Base-by-base conservation (phyloP, 495 filamentous ascomycete species). In the Jackrogersella minutella region DNA sequence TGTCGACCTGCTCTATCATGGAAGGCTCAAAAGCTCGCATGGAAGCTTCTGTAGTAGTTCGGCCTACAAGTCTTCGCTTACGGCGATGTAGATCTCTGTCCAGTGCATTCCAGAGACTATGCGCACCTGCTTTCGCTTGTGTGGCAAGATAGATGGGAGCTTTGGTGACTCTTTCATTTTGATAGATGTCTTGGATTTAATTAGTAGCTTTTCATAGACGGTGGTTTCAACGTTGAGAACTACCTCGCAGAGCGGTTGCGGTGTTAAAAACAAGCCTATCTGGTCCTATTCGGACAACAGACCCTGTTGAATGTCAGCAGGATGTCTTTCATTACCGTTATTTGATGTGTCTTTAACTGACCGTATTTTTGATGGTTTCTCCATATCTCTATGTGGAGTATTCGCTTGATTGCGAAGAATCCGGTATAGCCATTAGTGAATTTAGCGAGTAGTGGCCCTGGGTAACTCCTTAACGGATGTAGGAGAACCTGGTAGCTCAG, bases 391-490 rank as follows among this genome's bases (percentile, higher is more conserved):
- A 60, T 17, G 24, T 60, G 57, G 31, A 60, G 33, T 3, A 19
- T 22, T 56, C 37, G 41, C 22, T 59, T 58, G 28, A 51, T 37
- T 46, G 62, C 54, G 17, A 59, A 49, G 22, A 31, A 54, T 7
- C 43, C 62, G 8, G 46, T 19, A 6, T 66, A 66, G 17, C 21
- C 33, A n/a, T 60, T 60, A 7, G 57, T 60, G 16, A 76, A 31
- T 21, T 68, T 74, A 5, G 66, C 70, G 22, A 73, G 22, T 8
- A 77, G 50, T 0, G 74, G 77, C 8, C 77, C 77, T 9, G 77
- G 74, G 33, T 73, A 75, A 21, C 65, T 69, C 9, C 71, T 60
- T 0, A 74, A 56, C 0, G 76, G 74, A 52, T 78, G 71, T 36
- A 78, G 47, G 47, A 57, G 58, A 7, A 56, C 11, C 22, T 62